A percentile compares a stretch with the other conserved stretches of the same genome.
phyloP scores from a whole-genome alignment of 2,329 filamentous ascomycete genomes.

The Sphaerulina musiva region DNA sequence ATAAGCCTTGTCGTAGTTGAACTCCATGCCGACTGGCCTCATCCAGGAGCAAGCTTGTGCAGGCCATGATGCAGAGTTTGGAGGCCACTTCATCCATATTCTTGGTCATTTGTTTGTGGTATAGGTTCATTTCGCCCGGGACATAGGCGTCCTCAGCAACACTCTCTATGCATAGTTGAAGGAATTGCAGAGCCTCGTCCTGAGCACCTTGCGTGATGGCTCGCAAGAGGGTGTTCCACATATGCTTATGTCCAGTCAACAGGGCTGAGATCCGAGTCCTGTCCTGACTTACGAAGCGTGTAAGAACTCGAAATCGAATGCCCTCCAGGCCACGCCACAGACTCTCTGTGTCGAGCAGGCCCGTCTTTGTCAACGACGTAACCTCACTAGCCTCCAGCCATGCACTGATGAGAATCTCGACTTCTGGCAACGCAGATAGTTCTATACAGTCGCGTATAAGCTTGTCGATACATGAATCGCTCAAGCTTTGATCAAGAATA shows the following conservation, averaged over 20 bases:
- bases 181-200: neutral
- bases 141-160: neutral
- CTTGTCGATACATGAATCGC: conserved; percentile 3
- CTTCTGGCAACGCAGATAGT: conserved; percentile 5
- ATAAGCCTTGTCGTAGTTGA: neutral
- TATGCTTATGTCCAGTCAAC: neutral
- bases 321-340: neutral
- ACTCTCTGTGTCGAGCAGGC: neutral
- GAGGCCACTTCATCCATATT: conserved; percentile 3
- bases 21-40: neutral
- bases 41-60: neutral
- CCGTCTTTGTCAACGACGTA: neutral
- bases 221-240: neutral
- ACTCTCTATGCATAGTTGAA: neutral
- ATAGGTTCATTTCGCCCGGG: neutral
- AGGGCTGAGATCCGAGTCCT: neutral
- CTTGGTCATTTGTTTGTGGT: neutral
- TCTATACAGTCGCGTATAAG: conserved; percentile 11
- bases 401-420: neutral
- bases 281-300: neutral
- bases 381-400: neutral
- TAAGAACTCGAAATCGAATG: neutral
- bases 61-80: neutral
- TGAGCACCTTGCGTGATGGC: neutral
- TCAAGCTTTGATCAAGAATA: conserved; percentile 32